These are phyloP conservation scores for Sedum album DNA, from an alignment of 164 flowering plant genomes.

Conservation along the genomic window DNA sequence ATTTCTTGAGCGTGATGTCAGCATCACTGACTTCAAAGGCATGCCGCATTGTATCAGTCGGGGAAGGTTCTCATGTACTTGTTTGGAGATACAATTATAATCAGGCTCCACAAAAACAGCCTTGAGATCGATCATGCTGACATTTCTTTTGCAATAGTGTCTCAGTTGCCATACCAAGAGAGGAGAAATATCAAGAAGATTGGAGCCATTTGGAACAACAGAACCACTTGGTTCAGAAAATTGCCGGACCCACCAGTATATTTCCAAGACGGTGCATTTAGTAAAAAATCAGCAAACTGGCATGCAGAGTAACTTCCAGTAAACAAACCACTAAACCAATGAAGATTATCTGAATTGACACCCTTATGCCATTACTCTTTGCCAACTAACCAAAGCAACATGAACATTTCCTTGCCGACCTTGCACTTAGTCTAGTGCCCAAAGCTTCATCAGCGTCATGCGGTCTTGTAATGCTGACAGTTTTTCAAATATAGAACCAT, in stretches of 20 bases:
- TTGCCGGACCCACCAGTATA: slow-evolving; percentile 48
- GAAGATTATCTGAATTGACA: neutral
- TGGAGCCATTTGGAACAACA: slow-evolving; percentile 11
- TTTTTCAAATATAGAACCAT: neutral
- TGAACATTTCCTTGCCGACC: slow-evolving; percentile 10
- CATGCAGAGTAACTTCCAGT: slow-evolving; percentile 72
- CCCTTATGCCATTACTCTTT: neutral
- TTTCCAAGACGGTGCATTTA: slow-evolving; percentile 33
- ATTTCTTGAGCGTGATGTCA: slow-evolving; percentile 54
- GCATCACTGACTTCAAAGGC: slow-evolving; percentile 37
- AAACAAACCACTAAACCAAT: slow-evolving; percentile 9
- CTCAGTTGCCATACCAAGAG: slow-evolving; percentile 51
- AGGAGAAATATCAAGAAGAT: slow-evolving; percentile 5
- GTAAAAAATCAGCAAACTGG: slow-evolving; percentile 58
- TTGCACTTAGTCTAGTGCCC: slow-evolving; percentile 10
- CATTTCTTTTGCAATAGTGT: slow-evolving; percentile 53
- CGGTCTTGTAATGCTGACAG: slow-evolving; percentile 74
- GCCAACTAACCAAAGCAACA: neutral
- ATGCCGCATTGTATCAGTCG: slow-evolving; percentile 55
- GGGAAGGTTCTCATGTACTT: no score
- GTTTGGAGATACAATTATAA: slow-evolving; percentile 9
- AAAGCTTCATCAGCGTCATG: slow-evolving; percentile 31
- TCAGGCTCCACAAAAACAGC: slow-evolving; percentile 24
- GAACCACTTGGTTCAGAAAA: neutral
- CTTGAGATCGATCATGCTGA: slow-evolving; percentile 61